phyloP scores from a whole-genome alignment of 768 basidiomycete genomes.

The Sarcodon sp. region DNA sequence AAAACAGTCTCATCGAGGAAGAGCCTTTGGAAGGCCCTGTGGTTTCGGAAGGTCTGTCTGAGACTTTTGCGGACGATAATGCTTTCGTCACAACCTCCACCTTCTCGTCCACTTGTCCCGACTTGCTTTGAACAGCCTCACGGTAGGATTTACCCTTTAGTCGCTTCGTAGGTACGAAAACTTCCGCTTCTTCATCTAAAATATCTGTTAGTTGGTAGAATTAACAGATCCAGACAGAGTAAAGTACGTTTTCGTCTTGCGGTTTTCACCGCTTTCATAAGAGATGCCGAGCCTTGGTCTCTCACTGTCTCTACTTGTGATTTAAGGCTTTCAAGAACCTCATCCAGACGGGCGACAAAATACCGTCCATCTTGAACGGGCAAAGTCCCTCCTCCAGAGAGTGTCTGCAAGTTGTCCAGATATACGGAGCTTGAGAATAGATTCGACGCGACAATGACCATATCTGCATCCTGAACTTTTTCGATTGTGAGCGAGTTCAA shows the following conservation, averaged over 20 bases:
- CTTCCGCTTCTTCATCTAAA: slow-evolving; percentile 37
- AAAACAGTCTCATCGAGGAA: slow-evolving; percentile 20
- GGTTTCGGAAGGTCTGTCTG: not conserved
- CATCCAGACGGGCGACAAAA: slow-evolving; percentile 74
- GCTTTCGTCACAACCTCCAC: not conserved
- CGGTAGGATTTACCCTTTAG: slow-evolving; percentile 68
- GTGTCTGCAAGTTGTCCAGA: slow-evolving; percentile 57
- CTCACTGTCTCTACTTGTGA: slow-evolving; percentile 58
- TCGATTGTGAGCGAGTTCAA: slow-evolving; percentile 65
- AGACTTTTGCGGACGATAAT: not conserved
- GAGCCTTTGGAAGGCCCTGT: slow-evolving; percentile 1
- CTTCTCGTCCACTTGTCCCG: slow-evolving; percentile 4
- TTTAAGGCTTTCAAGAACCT: slow-evolving; percentile 41
- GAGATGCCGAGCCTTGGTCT: slow-evolving; percentile 47
- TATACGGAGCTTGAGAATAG: slow-evolving; percentile 75
- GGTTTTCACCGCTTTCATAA: slow-evolving; percentile 50
- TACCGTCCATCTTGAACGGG: slow-evolving; percentile 72
- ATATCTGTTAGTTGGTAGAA: slow-evolving; percentile 7
- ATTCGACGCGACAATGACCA: slow-evolving; percentile 76
- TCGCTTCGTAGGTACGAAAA: slow-evolving; percentile 42
- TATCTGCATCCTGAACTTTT: slow-evolving; percentile 68
- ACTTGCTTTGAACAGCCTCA: slow-evolving; percentile 31
- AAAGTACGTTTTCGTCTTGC: slow-evolving; percentile 45
- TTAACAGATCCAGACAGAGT: not conserved
- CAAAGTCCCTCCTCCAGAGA: slow-evolving; percentile 55